Evolutionary conservation across 2,329 filamentous ascomycete species (phyloP).

Genomic region (Trichoderma afroharzianum): DNA sequence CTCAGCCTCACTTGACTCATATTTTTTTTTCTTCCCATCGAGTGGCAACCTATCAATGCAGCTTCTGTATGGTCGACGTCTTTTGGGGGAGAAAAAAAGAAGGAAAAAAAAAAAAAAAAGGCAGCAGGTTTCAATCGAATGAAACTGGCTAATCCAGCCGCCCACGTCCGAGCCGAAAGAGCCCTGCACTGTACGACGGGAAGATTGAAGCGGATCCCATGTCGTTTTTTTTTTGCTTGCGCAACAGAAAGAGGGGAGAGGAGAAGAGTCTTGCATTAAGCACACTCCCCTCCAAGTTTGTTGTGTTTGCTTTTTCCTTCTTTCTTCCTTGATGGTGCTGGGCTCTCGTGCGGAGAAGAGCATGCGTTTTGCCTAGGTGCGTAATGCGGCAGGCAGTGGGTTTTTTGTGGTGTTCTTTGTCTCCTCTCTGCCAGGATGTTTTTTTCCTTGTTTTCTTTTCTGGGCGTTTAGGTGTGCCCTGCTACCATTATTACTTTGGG

Average conservation of each 20-base stretch:
- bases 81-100: neutral
- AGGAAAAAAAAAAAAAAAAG: neutral
- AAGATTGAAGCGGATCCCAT: neutral
- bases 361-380: neutral
- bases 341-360: constrained; percentile 1
- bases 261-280: neutral
- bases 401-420: neutral
- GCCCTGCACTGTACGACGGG: constrained; percentile 3
- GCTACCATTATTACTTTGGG: neutral
- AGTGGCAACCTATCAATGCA: neutral
- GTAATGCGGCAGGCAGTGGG: neutral
- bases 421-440: neutral
- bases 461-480: neutral
- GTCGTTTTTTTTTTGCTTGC: neutral
- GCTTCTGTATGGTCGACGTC: neutral
- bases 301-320: neutral
- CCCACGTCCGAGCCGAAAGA: neutral
- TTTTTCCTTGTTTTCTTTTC: neutral
- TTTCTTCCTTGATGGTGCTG: neutral
- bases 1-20: neutral
- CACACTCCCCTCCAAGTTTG: constrained; percentile 5
- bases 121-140: neutral
- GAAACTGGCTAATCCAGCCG: neutral
- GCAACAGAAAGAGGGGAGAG: neutral
- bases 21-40: neutral